phyloP scores from a whole-genome alignment of 768 basidiomycete species.

The Coprinopsis marcescibilis region DNA sequence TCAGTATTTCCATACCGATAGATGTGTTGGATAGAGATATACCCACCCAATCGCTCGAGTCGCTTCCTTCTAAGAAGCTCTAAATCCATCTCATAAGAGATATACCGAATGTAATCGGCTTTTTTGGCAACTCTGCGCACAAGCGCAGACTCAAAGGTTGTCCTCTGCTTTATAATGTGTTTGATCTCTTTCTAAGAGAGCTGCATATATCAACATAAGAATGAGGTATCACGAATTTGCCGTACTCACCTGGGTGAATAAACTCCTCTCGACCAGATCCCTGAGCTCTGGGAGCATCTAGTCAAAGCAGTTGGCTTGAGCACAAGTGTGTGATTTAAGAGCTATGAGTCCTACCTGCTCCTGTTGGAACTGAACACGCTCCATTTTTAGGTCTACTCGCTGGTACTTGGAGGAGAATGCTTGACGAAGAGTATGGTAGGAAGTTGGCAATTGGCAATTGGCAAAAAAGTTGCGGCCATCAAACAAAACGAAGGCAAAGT shows the following conservation, averaged over 20 bases:
- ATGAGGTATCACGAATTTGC: neutral
- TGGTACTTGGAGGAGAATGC: neutral
- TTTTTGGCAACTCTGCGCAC: slow-evolving; percentile 82
- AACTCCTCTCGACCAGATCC: slow-evolving; percentile 77
- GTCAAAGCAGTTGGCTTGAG: neutral
- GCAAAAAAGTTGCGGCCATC: neutral
- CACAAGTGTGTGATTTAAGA: neutral
- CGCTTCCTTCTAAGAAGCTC: slow-evolving; percentile 78
- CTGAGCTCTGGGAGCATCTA: slow-evolving; percentile 95
- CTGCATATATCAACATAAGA: slow-evolving; percentile 13
- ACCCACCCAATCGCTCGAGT: slow-evolving; percentile 58
- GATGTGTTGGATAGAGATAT: slow-evolving; percentile 17
- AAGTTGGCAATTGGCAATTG: too few relatives aligned
- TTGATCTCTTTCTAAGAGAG: slow-evolving; percentile 64
- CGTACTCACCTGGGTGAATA: slow-evolving; percentile 70
- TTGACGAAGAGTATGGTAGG: too few relatives aligned
- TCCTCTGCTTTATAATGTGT: slow-evolving; percentile 80
- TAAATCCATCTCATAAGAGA: slow-evolving; percentile 85
- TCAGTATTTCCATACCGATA: slow-evolving; percentile 8
- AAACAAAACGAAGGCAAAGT: neutral
- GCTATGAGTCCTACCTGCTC: slow-evolving; percentile 56
- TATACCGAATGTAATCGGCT: slow-evolving; percentile 85
- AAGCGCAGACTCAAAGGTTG: slow-evolving; percentile 76
- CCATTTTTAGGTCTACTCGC: slow-evolving; percentile 47
- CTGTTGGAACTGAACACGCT: slow-evolving; percentile 90